A percentile compares a stretch with the other conserved stretches of the same genome.
These are phyloP conservation scores for Rhododendron williamsianum DNA, from an alignment of 148 eudicot genomes.

Conservation along the genomic window DNA sequence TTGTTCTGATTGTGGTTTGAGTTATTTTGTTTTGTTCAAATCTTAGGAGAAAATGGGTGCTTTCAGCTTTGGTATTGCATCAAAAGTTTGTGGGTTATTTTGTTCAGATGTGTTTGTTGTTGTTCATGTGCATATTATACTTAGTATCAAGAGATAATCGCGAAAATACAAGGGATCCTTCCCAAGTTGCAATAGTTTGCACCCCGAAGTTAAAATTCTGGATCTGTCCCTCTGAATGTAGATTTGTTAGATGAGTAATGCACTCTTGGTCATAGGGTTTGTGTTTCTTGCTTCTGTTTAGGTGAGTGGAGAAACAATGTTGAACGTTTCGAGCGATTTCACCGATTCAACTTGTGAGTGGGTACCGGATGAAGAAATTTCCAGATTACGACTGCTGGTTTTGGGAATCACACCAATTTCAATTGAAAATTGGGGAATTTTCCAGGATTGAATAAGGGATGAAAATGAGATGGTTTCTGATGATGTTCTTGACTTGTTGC, in stretches of 20 bases:
- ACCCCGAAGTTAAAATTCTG: neutral
- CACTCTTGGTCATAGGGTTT: neutral
- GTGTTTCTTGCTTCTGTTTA: neutral
- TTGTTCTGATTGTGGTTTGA: no score
- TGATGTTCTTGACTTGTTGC: conserved; percentile 21
- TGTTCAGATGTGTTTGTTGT: neutral
- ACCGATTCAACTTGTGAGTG: conserved; percentile 4
- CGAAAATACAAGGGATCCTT: neutral
- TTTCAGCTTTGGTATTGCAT: neutral
- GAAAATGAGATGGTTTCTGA: conserved; percentile 11
- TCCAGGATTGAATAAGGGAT: neutral
- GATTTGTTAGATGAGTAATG: neutral
- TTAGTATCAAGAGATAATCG: neutral
- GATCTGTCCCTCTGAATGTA: neutral
- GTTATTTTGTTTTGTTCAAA: neutral
- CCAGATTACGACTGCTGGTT: conserved; percentile 2
- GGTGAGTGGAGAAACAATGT: conserved; percentile 5
- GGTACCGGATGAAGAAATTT: conserved; percentile 5
- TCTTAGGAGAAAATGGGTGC: neutral
- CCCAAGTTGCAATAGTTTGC: neutral
- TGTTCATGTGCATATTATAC: neutral
- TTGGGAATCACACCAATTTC: neutral
- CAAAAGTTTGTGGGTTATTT: neutral
- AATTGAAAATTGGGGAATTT: neutral
- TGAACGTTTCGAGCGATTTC: conserved; percentile 1